These are phyloP conservation scores for Gossypium lobatum DNA, from an alignment of 441 rosid species.

Conservation along the genomic window DNA sequence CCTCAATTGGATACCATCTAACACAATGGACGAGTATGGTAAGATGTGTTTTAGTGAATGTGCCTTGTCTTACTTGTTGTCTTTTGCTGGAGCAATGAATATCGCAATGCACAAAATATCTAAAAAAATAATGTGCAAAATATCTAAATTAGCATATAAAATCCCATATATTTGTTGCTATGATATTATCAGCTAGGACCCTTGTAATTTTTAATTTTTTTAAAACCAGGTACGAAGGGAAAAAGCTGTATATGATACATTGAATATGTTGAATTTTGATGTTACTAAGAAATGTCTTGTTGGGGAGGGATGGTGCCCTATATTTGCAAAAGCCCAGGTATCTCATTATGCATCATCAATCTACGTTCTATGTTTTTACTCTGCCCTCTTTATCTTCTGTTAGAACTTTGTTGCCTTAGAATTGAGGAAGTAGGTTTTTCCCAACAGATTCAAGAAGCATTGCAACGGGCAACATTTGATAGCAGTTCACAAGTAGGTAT, in stretches of 20 bases:
- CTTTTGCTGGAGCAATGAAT: constrained; percentile 14
- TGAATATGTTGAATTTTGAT: constrained; percentile 94
- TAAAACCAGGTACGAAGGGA: constrained; percentile 73
- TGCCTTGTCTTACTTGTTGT: constrained; percentile 5
- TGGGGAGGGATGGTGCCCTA: constrained; percentile 98
- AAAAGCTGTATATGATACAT: constrained; percentile 84
- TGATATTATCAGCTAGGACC: neutral
- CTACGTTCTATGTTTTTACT: neutral
- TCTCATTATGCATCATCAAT: constrained; percentile 10
- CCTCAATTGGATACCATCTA: constrained; percentile 64
- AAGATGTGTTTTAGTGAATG: constrained; percentile 17
- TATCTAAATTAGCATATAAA: neutral
- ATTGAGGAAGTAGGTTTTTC: constrained; percentile 15
- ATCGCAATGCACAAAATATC: neutral
- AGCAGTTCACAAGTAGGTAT: constrained; percentile 90
- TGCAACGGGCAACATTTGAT: constrained; percentile 89
- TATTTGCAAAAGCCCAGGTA: constrained; percentile 91
- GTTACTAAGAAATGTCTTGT: constrained; percentile 96
- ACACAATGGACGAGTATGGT: constrained; percentile 85
- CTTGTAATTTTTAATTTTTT: constrained; percentile 8
- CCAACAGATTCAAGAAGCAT: constrained; percentile 85
- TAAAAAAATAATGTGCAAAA: neutral
- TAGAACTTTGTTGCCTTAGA: constrained; percentile 8
- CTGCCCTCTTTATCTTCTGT: constrained; percentile 6
- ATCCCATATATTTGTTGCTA: neutral